phyloP scores from a whole-genome alignment of 202 grass and related monocot species.

The Brachypodium distachyon region DNA sequence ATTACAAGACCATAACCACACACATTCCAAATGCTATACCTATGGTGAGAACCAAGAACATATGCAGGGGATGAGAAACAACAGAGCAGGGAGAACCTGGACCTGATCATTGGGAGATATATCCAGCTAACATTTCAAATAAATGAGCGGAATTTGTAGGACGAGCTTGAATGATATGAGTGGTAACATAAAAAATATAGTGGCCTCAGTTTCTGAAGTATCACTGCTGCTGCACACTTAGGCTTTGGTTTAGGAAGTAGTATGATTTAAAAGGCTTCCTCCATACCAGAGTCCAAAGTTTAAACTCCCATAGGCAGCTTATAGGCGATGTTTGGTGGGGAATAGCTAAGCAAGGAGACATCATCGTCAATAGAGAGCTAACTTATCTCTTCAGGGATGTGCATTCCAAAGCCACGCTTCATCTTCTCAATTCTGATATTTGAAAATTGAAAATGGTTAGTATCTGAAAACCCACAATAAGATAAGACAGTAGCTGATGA shows the following conservation, averaged over 20 bases:
- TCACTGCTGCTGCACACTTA: background rate
- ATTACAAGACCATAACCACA: background rate
- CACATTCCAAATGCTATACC: background rate
- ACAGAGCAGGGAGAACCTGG: background rate
- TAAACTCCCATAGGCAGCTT: background rate
- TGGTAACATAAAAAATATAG: background rate
- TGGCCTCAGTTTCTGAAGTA: background rate
- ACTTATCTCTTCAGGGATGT: conserved; percentile 36
- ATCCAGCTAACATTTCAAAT: background rate
- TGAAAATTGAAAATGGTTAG: conserved; percentile 4
- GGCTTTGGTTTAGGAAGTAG: background rate
- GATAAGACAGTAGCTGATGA: background rate
- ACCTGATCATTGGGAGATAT: background rate
- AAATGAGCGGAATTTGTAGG: background rate
- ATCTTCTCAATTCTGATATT: conserved; percentile 74
- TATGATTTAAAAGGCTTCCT: background rate
- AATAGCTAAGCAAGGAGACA: background rate
- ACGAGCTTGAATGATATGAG: background rate
- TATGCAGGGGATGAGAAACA: background rate
- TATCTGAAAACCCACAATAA: background rate
- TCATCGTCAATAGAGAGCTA: conserved; percentile 12
- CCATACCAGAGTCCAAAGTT: background rate
- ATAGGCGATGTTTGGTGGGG: background rate
- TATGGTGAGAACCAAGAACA: background rate
- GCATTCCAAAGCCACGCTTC: conserved; percentile 91